phyloP scores from a whole-genome alignment of 805 yeast species.

The Blastobotrys chiropterorum region DNA sequence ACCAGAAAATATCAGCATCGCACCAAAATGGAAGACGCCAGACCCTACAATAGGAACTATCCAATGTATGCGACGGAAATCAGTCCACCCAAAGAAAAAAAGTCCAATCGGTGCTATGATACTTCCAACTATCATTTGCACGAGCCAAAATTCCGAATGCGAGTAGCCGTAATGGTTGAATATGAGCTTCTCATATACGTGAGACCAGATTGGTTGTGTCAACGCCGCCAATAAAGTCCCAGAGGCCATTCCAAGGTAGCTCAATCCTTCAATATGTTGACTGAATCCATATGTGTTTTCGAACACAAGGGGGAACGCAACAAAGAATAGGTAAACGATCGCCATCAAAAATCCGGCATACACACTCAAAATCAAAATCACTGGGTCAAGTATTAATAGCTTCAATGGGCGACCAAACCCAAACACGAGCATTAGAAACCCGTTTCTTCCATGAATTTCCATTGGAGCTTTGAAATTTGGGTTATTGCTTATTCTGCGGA shows the following conservation, averaged over 20 bases:
- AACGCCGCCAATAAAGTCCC: conserved; percentile 59
- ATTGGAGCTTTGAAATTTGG: conserved; percentile 36
- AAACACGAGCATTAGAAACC: conserved; percentile 9
- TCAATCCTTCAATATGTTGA: conserved; percentile 49
- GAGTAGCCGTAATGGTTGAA: conserved; percentile 35
- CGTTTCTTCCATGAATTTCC: conserved; percentile 26
- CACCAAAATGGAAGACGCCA: conserved; percentile 36
- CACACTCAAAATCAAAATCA: conserved; percentile 47
- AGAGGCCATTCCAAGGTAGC: conserved; percentile 57
- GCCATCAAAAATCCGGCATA: conserved; percentile 54
- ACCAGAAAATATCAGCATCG: conserved; percentile 34
- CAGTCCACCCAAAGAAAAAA: conserved; percentile 50
- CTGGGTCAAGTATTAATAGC: conserved; percentile 45
- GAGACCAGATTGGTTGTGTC: conserved; percentile 16
- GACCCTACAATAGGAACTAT: conserved; percentile 60
- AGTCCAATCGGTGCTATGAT: conserved; percentile 41
- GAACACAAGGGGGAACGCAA: conserved; percentile 54
- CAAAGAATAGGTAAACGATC: conserved; percentile 52
- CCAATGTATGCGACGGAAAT: conserved; percentile 40
- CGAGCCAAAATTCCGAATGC: conserved; percentile 46
- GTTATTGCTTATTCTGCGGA: conserved; percentile 43
- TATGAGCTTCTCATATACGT: conserved; percentile 35
- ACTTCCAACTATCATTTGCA: conserved; percentile 48
- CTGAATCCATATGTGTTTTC: conserved; percentile 41
- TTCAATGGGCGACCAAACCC: conserved; percentile 26